Conservation (phyloP, 129 eudicot genomes). For the Helianthus tuberosus region DNA sequence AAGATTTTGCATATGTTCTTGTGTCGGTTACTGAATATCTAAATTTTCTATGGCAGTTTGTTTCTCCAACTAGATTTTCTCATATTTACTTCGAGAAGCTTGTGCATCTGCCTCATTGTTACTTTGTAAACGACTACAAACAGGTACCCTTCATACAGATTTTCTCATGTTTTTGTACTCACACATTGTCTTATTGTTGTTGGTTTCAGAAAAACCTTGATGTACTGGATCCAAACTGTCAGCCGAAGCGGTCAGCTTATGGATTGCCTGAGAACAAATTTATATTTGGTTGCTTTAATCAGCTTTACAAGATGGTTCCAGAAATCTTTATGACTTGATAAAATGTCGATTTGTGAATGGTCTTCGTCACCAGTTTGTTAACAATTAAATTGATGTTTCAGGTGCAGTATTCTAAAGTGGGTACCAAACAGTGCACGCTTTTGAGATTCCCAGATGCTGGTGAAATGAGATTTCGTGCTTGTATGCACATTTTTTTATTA, state of each 20-base stretch:
- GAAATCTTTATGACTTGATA: constrained; percentile 90
- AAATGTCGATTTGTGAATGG: constrained; percentile 6
- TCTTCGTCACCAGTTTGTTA: neutral
- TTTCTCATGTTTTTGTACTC: neutral
- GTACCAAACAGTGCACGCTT: constrained; percentile 95
- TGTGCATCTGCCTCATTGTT: constrained; percentile 95
- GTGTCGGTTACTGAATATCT: neutral
- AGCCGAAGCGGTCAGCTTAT: constrained; percentile 86
- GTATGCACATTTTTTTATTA: constrained; percentile 39
- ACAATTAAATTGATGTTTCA: constrained; percentile 30
- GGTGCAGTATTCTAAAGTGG: constrained; percentile 97
- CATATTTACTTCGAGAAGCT: constrained; percentile 92
- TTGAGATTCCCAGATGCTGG: constrained; percentile 96
- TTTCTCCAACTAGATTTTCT: constrained; percentile 72
- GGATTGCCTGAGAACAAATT: constrained; percentile 93
- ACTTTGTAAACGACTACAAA: constrained; percentile 94
- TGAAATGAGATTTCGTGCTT: constrained; percentile 88
- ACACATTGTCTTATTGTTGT: constrained; percentile 10
- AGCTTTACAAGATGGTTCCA: constrained; percentile 97
- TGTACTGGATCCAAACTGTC: constrained; percentile 71
- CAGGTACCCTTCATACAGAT: constrained; percentile 49
- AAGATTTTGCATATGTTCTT: too few species aligned
- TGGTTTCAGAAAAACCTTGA: constrained; percentile 80
- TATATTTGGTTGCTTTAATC: constrained; percentile 90
- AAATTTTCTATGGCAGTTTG: constrained; percentile 61